Evolutionary conservation across 371 early-diverging fungal genomes (phyloP).

Genomic region (Saksenaea oblongispora): DNA sequence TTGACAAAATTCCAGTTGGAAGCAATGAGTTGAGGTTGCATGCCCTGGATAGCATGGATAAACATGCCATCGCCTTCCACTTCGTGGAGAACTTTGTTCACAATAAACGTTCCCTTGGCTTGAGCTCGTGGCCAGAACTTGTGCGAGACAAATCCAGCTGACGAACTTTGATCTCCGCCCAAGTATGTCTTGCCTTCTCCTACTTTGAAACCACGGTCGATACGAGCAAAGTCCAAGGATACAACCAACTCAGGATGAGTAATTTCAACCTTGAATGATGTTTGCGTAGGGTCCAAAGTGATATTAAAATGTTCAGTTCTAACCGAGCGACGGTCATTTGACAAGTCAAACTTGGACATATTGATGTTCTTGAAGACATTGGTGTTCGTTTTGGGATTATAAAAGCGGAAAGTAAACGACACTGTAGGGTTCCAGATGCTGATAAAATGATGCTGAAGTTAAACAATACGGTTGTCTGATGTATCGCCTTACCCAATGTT

Average conservation of each 20-base stretch:
- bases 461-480: not conserved
- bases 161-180: conserved; percentile 49
- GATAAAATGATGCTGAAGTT: not conserved
- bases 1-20: conserved; percentile 83
- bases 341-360: conserved; percentile 65
- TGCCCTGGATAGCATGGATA: conserved; percentile 82
- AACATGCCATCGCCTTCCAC: conserved; percentile 76
- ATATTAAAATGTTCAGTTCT: conserved; percentile 71
- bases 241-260: conserved; percentile 65
- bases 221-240: conserved; percentile 65
- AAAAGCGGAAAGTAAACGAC: conserved; percentile 79
- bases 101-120: conserved; percentile 71
- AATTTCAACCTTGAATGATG: conserved; percentile 55
- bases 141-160: conserved; percentile 68
- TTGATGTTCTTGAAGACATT: conserved; percentile 75
- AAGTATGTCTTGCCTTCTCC: conserved; percentile 80
- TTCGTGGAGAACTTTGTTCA: conserved; percentile 66
- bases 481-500: conserved; percentile 66
- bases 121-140: conserved; percentile 83
- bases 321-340: conserved; percentile 72
- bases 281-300: conserved; percentile 52
- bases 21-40: conserved; percentile 86
- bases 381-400: conserved; percentile 62
- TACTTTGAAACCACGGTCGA: conserved; percentile 77
- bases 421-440: conserved; percentile 63